These are phyloP conservation scores for Zymoseptoria pseudotritici DNA, from an alignment of 2,329 filamentous ascomycete species.

Conservation along the genomic window DNA sequence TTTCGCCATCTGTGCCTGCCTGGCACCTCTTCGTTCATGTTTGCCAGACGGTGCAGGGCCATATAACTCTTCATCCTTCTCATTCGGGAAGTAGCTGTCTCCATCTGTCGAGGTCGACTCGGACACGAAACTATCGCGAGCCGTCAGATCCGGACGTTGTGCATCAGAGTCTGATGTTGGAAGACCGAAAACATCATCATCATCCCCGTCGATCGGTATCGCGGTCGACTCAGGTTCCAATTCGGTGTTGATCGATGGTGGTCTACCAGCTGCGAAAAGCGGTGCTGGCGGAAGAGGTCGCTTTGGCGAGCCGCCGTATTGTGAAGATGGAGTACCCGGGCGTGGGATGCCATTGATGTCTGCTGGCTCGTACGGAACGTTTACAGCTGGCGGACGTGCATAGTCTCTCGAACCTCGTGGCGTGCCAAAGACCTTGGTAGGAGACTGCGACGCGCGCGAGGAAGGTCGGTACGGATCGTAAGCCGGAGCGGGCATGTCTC, in stretches of 20 bases:
- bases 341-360: slow-evolving; percentile 85
- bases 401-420: slow-evolving; percentile 53
- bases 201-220: slow-evolving; percentile 56
- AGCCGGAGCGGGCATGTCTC: slow-evolving; percentile 53
- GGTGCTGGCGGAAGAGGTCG: slow-evolving; percentile 83
- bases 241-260: slow-evolving; percentile 32
- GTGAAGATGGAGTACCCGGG: slow-evolving; percentile 81
- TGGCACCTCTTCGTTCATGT: slow-evolving; percentile 79
- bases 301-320: slow-evolving; percentile 80
- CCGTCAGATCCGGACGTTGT: slow-evolving; percentile 49
- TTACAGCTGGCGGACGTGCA: slow-evolving; percentile 61
- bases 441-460: slow-evolving; percentile 50
- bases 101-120: slow-evolving; percentile 52
- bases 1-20: slow-evolving; percentile 78
- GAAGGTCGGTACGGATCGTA: slow-evolving; percentile 53
- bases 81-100: slow-evolving; percentile 52
- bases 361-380: slow-evolving; percentile 70
- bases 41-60: slow-evolving; percentile 80
- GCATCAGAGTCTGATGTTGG: slow-evolving; percentile 48
- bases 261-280: slow-evolving; percentile 59
- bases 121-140: slow-evolving; percentile 56
- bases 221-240: slow-evolving; percentile 54
- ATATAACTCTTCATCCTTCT: slow-evolving; percentile 55
- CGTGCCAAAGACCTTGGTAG: slow-evolving; percentile 27
- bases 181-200: slow-evolving; percentile 59